A percentile compares a stretch with the other conserved stretches of the same genome.
These are phyloP conservation scores for Populus euphratica DNA, from an alignment of 345 rosid genomes.

Conservation along the genomic window DNA sequence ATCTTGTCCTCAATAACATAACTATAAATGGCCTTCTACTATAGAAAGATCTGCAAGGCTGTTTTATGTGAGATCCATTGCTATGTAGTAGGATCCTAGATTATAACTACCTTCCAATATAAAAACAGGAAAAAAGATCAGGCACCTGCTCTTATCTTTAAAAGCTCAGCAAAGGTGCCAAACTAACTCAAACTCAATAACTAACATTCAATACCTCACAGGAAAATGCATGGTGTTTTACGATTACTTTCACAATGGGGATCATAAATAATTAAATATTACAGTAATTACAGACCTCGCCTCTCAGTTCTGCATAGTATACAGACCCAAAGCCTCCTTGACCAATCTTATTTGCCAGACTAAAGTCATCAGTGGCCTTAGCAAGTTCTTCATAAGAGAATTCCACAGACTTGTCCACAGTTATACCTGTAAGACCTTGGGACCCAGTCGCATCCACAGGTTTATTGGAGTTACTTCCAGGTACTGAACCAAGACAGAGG, in stretches of 20 bases:
- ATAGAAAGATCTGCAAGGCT: neutral
- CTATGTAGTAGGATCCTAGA: neutral
- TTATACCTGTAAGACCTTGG: slow-evolving; percentile 53
- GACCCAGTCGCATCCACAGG: slow-evolving; percentile 31
- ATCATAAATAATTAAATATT: slow-evolving; percentile 1
- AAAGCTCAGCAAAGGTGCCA: slow-evolving; percentile 5
- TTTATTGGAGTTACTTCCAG: slow-evolving; percentile 28
- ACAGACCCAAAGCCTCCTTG: slow-evolving; percentile 92
- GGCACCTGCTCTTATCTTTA: neutral
- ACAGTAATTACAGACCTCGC: slow-evolving; percentile 56
- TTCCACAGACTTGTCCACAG: slow-evolving; percentile 83
- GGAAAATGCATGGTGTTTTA: slow-evolving; percentile 1
- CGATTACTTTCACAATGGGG: slow-evolving; percentile 2
- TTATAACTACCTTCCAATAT: neutral
- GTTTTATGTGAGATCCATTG: neutral
- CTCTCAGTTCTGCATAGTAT: slow-evolving; percentile 87
- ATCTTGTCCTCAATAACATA: neutral
- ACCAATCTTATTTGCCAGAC: slow-evolving; percentile 81
- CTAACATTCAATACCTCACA: neutral
- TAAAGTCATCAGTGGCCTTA: slow-evolving; percentile 77
- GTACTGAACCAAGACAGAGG: slow-evolving; percentile 27
- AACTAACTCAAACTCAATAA: neutral
- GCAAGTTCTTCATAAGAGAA: slow-evolving; percentile 91
- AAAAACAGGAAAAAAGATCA: neutral
- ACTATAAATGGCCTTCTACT: neutral